phyloP scores from a whole-genome alignment of 108 stramenopile genomes.

The Cylindrotheca closterium region DNA sequence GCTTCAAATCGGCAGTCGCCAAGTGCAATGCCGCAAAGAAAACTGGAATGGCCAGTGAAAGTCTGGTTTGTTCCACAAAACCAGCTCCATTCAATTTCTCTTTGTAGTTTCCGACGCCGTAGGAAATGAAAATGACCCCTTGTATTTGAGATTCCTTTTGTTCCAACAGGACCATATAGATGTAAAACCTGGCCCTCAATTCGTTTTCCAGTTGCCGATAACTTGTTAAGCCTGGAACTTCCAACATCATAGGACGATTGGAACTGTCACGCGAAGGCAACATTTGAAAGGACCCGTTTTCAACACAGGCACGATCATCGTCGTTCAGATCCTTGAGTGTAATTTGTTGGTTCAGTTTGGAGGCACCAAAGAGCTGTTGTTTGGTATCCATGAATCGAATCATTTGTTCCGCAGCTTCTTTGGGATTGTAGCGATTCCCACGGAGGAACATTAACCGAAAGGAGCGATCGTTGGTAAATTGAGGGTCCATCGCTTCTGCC shows the following conservation, averaged over 20 bases:
- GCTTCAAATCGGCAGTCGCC: background rate
- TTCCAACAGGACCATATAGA: background rate
- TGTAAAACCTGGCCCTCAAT: background rate
- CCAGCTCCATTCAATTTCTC: background rate
- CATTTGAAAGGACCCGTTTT: constrained; percentile 9
- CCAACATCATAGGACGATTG: constrained; percentile 2
- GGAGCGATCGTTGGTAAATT: background rate
- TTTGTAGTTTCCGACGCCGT: background rate
- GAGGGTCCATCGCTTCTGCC: background rate
- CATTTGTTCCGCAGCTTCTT: background rate
- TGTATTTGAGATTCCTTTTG: background rate
- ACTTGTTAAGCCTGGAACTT: background rate
- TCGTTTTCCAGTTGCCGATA: constrained; percentile 3
- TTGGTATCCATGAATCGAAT: background rate
- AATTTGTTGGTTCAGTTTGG: constrained; percentile 5
- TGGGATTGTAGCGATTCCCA: background rate
- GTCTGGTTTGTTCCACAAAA: background rate
- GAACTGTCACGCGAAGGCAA: constrained; percentile 6
- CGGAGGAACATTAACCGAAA: background rate
- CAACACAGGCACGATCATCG: constrained; percentile 14
- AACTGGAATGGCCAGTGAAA: background rate
- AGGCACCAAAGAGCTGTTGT: constrained; percentile 5
- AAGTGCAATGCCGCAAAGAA: background rate
- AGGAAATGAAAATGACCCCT: background rate
- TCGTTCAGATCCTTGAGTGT: constrained; percentile 8